Evolutionary conservation across 2,329 filamentous ascomycete genomes (phyloP).

Genomic region (Aspergillus pseudonomiae): DNA sequence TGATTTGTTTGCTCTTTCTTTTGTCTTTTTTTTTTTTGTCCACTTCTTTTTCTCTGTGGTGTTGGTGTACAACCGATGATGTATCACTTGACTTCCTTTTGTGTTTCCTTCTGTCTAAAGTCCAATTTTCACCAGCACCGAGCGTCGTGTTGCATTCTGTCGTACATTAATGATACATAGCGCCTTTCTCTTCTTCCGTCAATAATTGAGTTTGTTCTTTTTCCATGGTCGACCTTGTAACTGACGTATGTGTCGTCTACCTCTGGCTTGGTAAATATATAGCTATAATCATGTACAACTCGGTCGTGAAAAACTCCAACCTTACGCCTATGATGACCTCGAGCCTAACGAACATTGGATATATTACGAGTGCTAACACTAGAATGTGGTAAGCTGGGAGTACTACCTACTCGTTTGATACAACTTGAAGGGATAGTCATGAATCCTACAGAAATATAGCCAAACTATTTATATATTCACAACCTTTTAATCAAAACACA

Average conservation of each 20-base stretch:
- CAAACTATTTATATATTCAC: too few relatives aligned
- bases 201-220: conserved; percentile 19
- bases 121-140: conserved; percentile 5
- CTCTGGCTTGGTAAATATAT: background rate
- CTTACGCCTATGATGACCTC: too few relatives aligned
- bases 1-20: background rate
- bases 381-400: too few relatives aligned
- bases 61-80: conserved; percentile 15
- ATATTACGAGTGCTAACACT: too few relatives aligned
- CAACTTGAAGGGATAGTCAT: too few relatives aligned
- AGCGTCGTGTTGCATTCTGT: conserved; percentile 12
- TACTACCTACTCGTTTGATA: too few relatives aligned
- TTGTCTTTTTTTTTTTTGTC: background rate
- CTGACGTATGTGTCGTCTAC: background rate
- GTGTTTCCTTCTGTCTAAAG: conserved; percentile 9
- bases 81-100: conserved; percentile 11
- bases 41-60: conserved; percentile 15
- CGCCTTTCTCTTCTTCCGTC: conserved; percentile 24
- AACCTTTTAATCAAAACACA: too few relatives aligned
- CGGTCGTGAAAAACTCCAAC: background rate
- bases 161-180: conserved; percentile 30
- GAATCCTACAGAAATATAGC: too few relatives aligned
- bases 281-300: background rate
- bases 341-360: too few relatives aligned
- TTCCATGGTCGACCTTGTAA: background rate